phyloP scores from a whole-genome alignment of 257 asterid genomes.

The Fraxinus quadrangulata region DNA sequence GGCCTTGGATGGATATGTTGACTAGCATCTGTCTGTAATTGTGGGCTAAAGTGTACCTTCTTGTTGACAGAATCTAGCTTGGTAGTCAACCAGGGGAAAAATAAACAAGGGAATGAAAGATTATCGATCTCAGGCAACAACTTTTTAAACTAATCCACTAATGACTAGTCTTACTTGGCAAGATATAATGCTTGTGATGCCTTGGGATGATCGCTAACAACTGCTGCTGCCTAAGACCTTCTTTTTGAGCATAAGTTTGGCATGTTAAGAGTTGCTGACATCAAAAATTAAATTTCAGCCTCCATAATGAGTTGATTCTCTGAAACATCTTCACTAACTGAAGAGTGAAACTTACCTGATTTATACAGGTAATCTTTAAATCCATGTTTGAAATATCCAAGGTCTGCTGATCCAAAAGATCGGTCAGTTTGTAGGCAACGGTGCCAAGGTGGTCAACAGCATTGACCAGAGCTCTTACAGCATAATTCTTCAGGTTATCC shows the following conservation, averaged over 20 bases:
- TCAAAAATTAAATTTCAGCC: slow-evolving; percentile 25
- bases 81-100: slow-evolving; percentile 25
- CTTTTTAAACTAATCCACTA: slow-evolving; percentile 1
- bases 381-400: slow-evolving; percentile 70
- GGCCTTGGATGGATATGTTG: slow-evolving; percentile 57
- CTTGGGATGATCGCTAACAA: slow-evolving; percentile 83
- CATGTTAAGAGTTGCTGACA: slow-evolving; percentile 80
- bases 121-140: slow-evolving; percentile 17
- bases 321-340: slow-evolving; percentile 12
- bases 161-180: slow-evolving; percentile 68
- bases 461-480: slow-evolving; percentile 88
- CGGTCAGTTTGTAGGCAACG: slow-evolving; percentile 84
- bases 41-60: slow-evolving; percentile 91
- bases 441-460: slow-evolving; percentile 97
- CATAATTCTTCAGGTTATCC: slow-evolving; percentile 89
- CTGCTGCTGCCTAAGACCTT: slow-evolving; percentile 95
- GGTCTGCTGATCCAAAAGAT: slow-evolving; percentile 76
- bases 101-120: slow-evolving; percentile 21
- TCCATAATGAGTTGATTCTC: slow-evolving; percentile 23
- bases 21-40: slow-evolving; percentile 54
- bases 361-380: slow-evolving; percentile 59
- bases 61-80: slow-evolving; percentile 68
- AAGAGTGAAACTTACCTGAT: slow-evolving; percentile 55
- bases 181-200: slow-evolving; percentile 91
- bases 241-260: slow-evolving; percentile 72